A percentile compares a stretch with the other conserved stretches of the same genome.
phyloP scores from a whole-genome alignment of 768 basidiomycete genomes.

The Infundibulicybe gibba region DNA sequence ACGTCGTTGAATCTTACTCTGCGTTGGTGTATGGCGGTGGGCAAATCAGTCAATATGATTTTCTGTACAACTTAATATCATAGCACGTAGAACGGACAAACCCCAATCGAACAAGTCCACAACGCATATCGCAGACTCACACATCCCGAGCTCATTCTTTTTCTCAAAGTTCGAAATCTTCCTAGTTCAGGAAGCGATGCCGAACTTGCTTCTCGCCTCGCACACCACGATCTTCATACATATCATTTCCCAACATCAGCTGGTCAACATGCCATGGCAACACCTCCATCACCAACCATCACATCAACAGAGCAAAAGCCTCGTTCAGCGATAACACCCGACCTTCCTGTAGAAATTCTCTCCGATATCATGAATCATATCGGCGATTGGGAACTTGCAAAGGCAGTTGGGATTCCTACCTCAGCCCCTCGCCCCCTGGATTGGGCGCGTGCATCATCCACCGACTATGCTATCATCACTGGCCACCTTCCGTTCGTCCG shows the following conservation, averaged over 20 bases:
- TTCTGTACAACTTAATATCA: too few relatives aligned
- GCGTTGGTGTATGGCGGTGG: slow-evolving; percentile 33
- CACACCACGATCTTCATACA: slow-evolving; percentile 71
- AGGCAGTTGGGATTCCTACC: slow-evolving; percentile 73
- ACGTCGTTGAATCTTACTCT: too few relatives aligned
- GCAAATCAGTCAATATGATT: slow-evolving; percentile 7
- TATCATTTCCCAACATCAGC: slow-evolving; percentile 54
- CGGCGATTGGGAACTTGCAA: slow-evolving; percentile 82
- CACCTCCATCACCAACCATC: slow-evolving; percentile 22
- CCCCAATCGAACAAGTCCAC: slow-evolving; percentile 47
- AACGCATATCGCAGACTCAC: slow-evolving; percentile 68
- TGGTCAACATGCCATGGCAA: slow-evolving; percentile 19
- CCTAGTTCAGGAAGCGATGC: slow-evolving; percentile 56
- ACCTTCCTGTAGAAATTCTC: slow-evolving; percentile 74
- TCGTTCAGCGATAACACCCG: slow-evolving; percentile 37
- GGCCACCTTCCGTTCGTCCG: slow-evolving; percentile 59
- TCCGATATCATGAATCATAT: slow-evolving; percentile 75
- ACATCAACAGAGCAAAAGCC: slow-evolving; percentile 19
- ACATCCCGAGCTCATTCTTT: slow-evolving; percentile 67
- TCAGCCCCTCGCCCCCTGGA: slow-evolving; percentile 60
- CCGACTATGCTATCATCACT: slow-evolving; percentile 71
- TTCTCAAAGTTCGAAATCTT: slow-evolving; percentile 71
- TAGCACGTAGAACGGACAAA: slow-evolving; percentile 24
- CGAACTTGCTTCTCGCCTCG: slow-evolving; percentile 69
- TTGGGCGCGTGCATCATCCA: slow-evolving; percentile 68